A percentile compares a stretch with the other conserved stretches of the same genome.
phyloP scores from a whole-genome alignment of 1,284 basidiomycete genomes.

The Veloboletus limbatus region DNA sequence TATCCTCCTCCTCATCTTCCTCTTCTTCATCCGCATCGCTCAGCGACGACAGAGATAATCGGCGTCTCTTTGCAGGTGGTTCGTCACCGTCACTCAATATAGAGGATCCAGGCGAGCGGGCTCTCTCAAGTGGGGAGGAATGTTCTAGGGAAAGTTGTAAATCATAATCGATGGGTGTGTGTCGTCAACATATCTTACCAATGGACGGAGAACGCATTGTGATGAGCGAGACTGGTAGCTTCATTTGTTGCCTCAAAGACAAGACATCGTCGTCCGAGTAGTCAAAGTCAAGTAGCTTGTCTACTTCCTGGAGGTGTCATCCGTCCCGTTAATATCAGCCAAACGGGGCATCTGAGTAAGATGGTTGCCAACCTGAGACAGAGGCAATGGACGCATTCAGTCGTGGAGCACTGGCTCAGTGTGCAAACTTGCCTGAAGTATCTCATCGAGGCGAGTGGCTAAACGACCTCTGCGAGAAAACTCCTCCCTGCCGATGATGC shows the following conservation, averaged over 20 bases:
- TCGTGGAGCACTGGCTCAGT: not conserved
- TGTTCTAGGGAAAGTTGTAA: slow-evolving; percentile 27
- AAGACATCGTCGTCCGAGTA: slow-evolving; percentile 69
- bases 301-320: slow-evolving; percentile 56
- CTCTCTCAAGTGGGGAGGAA: slow-evolving; percentile 35
- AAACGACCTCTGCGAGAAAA: slow-evolving; percentile 71
- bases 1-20: slow-evolving; percentile 45
- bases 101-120: slow-evolving; percentile 57
- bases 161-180: slow-evolving; percentile 13
- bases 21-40: slow-evolving; percentile 40
- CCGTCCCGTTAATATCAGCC: slow-evolving; percentile 15
- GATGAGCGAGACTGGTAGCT: slow-evolving; percentile 45
- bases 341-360: slow-evolving; percentile 14
- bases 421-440: slow-evolving; percentile 64
- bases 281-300: slow-evolving; percentile 74
- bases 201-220: slow-evolving; percentile 38
- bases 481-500: slow-evolving; percentile 54
- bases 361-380: slow-evolving; percentile 25
- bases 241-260: slow-evolving; percentile 74
- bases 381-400: slow-evolving; percentile 17
- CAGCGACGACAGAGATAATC: slow-evolving; percentile 49
- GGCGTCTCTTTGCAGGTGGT: slow-evolving; percentile 48
- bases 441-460: slow-evolving; percentile 81
- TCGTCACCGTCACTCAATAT: slow-evolving; percentile 52
- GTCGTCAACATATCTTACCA: slow-evolving; percentile 35